Base-by-base conservation (phyloP, 495 filamentous ascomycete species). In the Pseudomonodictys pantanalensis region DNA sequence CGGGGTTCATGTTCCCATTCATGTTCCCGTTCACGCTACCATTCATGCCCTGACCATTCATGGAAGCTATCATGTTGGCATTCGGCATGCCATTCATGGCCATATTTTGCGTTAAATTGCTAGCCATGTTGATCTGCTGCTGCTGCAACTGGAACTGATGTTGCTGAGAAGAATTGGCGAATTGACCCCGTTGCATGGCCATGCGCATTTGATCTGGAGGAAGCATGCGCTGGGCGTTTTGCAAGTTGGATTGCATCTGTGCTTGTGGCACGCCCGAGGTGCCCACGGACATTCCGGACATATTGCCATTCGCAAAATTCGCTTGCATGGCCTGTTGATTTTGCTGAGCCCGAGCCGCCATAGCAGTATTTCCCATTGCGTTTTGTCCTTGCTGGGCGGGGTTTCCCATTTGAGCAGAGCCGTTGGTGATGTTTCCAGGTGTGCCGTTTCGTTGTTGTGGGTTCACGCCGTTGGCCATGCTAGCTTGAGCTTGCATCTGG, bases 211-310 rank as follows among this genome's bases (percentile, higher is more conserved):
- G 76, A 29, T 81, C 81, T 3, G 82, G 77, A 26, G 79, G 75
- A 5, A 83, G 79, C 65, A 88, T 75, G 12, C 85, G 73, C 38
- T 82, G 73, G 72, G 79, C 83, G 64, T 74, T 84, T 69, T 76
- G 82, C 65, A 80, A 78, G 52, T 71, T 70, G 44, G 78, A 74
- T 45, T 86, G 85, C 77, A 95, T 89, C 29, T 85, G 84, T 39
- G 85, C 76, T 62, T 86, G 88, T 43, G 86, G 84, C 59, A 91
- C 78, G 65, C 83, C 82, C 64, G 86, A 85, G 77, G 87, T 82
- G 24, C 78, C 78, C 71, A 87, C 81, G 8, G 74, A 61, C 52
- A 79, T 73, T 56, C 79, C 52, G 62, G 81, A 62, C 74, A 87
- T 62, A 74, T 81, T 69, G 52, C 78, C 64, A 55, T 72, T 81